Evolutionary conservation across 495 filamentous ascomycete genomes (phyloP), one percentile per base, ranked within the genome.

Genomic region (Penicillium waksmanii): DNA sequence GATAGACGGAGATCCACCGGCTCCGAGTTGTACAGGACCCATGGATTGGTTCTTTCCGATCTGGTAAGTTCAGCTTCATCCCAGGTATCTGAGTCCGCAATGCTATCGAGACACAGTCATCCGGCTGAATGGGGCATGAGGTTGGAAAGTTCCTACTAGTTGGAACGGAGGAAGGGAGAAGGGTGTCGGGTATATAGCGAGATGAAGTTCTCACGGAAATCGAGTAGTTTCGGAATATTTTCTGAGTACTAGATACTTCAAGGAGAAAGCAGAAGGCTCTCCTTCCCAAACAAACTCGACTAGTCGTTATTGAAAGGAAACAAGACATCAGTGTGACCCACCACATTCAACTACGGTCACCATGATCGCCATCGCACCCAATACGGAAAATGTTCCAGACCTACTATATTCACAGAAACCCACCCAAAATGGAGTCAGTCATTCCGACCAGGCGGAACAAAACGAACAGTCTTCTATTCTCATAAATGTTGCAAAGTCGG

Each of bases 61-160:
- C 27, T 23, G 48, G 56, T 60, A 58, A 51, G 43, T 58, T 66
- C 50, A 60, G 51, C 62, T 54, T 60, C 48, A 57, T 36, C 40
- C 56, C 44, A 42, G 33, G 50, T 11, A 33, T 68, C 60, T 70
- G 58, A 68, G 60, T 68, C 65, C 61, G 65, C 62, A 61, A n/a
- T 8, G 17, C 15, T 44, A 12, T 12, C 46, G 36, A 49, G 23
- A 51, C 40, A 68, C 60, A 64, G 67, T 68, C 67, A 70, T 68
- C 63, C 18, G 38, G 55, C n/a, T 51, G 51, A 55, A 48, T 48
- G 46, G 23, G 15, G 9, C 7, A 48, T 25, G 15, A 25, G 9
- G 18, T 17, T 23, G 21, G 42, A 44, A 44, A 18, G 42, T 44
- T 44, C 42, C 42, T 18, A 18, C 42, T 3, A 44, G 42, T n/a